Percentiles rank a stretch among this genome's conserved stretches.
Conservation (phyloP, 768 basidiomycete species). For the Leccinum uliginosum region DNA sequence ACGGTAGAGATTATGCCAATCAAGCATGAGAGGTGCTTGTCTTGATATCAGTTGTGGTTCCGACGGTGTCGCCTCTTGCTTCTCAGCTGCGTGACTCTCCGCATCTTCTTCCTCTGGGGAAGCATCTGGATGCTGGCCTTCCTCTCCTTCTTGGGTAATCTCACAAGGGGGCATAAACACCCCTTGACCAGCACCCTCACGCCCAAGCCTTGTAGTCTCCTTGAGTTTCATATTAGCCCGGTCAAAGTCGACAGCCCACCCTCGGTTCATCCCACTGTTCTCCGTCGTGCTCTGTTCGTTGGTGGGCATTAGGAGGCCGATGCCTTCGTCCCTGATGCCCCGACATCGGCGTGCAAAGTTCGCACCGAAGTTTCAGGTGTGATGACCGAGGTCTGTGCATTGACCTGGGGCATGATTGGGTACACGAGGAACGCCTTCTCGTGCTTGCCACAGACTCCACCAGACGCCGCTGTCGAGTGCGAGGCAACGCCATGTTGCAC, state of each 20-base stretch:
- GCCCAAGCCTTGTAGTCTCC: conserved; percentile 17
- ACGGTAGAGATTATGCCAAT: conserved; percentile 67
- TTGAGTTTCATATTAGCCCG: conserved; percentile 27
- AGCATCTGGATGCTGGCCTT: conserved; percentile 9
- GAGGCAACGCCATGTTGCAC: conserved; percentile 58
- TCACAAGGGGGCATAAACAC: conserved; percentile 18
- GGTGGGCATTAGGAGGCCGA: conserved; percentile 26
- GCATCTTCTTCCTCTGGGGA: conserved; percentile 6
- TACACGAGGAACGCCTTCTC: conserved; percentile 29
- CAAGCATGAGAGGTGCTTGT: conserved; percentile 51
- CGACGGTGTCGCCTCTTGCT: conserved; percentile 6
- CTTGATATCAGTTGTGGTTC: conserved; percentile 21
- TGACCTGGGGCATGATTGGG: conserved; percentile 13
- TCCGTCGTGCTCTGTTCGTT: conserved; percentile 24
- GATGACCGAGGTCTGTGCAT: conserved; percentile 11
- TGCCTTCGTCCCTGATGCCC: conserved; percentile 27
- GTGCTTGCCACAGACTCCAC: conserved; percentile 58
- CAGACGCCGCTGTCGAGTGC: conserved; percentile 76
- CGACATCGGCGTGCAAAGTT: conserved; percentile 23
- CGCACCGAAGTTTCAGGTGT: conserved; percentile 17
- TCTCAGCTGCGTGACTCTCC: conserved; percentile 6
- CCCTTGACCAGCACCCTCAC: conserved; percentile 8
- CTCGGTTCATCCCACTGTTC: conserved; percentile 30
- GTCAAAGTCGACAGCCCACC: conserved; percentile 43
- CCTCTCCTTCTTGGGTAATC: conserved; percentile 7